Base-by-base conservation (phyloP, 345 rosid genomes). In the Populus nigra region DNA sequence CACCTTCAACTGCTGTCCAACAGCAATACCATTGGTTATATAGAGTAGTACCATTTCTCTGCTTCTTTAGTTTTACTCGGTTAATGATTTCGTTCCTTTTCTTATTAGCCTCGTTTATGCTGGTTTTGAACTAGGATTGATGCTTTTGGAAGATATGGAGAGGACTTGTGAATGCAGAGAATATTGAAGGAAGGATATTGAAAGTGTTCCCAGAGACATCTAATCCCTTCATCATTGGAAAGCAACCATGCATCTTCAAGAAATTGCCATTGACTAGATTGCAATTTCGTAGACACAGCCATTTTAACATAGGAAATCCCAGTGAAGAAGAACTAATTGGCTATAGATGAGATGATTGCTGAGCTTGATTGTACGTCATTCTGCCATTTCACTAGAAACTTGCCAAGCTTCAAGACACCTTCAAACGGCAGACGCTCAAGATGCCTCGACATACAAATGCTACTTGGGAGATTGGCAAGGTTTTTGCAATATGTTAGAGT, bases 391-490 rank as follows among this genome's bases (percentile, higher is more conserved):
- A 10, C 9, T 0, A 80, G 84, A 73, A 81, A 78, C 11, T 53
- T 49, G 12, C 27, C 41, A 61, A 84, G 77, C 27, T 49, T 78
- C 17, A 73, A 63, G 65, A 80, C 81, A 39, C 80, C 82, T 33
- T 67, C 67, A 22, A 78, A 74, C 35, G 33, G 23, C 5, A 81
- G 74, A 33, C 2, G 10, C 69, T 65, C 47, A 41, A 81, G 74
- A 59, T 75, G 45, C 13, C 3, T 4, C 75, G 81, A 71, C 23
- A 6, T 61, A 36, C 68, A 72, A 13, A 84, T 78, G 70, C 81
- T 71, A 41, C 71, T 61, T 4, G 86, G 82, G 69, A 84, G 72
- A 49, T 25, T 23, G 29, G 69, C 38, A 38, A 84, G 77, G 33
- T 78, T 31, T 68, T 50, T 72, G 75, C 84, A 81, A 27, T 17